Evolutionary conservation across 2,329 filamentous ascomycete species (phyloP), one percentile per base, ranked within the genome.

Genomic region (Thielaviopsis euricoi): DNA sequence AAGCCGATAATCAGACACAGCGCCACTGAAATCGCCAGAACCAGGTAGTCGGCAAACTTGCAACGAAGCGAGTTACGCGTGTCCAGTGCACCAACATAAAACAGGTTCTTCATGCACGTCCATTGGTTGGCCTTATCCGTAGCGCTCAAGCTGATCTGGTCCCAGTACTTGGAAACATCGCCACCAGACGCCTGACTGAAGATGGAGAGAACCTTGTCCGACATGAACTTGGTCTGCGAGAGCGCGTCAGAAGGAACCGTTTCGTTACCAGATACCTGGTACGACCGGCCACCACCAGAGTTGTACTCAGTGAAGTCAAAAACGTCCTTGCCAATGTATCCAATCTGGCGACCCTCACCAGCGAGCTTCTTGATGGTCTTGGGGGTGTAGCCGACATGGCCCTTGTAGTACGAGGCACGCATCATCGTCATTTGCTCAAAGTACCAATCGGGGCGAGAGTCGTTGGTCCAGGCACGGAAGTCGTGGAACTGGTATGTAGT

Each of bases 301-400:
- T 88, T 70, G 69, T 98, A 98, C 46, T 81, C 79, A 0, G 89
- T 94, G 71, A 98, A 74, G 67, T 98, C 93, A 68, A 96, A 98
- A 19, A 98, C 83, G 52, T 82, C 81, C 60, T 76, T 76, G 63
- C 91, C 79, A 63, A 98, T 78, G 61, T 89, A 90, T 9, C 82
- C 90, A 62, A 98, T 84, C 6, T 80, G 76, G 40, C 76, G 69
- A 64, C 85, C 79, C 29, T 78, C 77, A 3, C 67, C 66, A 7
- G 80, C 83, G 17, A 95, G 76, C 0, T 78, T 88, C 63, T 78
- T 76, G 56, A 98, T 77, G 65, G 93, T 94, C 61, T 86, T 66
- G 0, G 84, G 72, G 10, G 87, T 88, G 70, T 89, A 98, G 25
- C 89, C 93, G 55, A 98, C 75, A 62, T 82, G 84, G 53, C 93